Conservation (phyloP, 331 rosid genomes). For the Arachis monticola region DNA sequence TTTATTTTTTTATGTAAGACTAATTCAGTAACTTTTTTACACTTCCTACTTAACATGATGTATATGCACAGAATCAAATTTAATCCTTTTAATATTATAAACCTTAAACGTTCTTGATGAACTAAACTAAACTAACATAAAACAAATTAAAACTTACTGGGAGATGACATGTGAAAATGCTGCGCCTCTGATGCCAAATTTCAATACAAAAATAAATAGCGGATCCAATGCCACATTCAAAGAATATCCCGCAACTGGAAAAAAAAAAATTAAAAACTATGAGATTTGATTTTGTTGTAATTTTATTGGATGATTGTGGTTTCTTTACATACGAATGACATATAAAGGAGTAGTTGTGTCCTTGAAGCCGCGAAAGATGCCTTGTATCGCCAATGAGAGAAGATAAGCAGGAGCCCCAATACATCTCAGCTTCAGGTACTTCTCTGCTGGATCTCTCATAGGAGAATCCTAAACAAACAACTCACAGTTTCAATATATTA, state of each 20-base stretch:
- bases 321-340: conserved; percentile 65
- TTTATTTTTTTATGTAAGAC: too few species aligned
- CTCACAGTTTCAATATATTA: too few species aligned
- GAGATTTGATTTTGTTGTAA: too few species aligned
- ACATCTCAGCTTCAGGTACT: conserved; percentile 74
- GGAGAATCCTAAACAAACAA: conserved; percentile 66
- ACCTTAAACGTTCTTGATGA: too few species aligned
- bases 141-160: neutral
- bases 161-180: conserved; percentile 93
- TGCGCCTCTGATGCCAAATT: conserved; percentile 87
- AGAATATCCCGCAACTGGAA: conserved; percentile 69
- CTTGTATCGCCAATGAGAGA: conserved; percentile 98
- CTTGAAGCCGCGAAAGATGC: conserved; percentile 92
- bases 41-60: too few species aligned
- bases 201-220: conserved; percentile 68
- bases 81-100: too few species aligned
- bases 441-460: conserved; percentile 74
- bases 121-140: neutral
- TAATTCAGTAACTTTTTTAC: too few species aligned
- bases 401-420: conserved; percentile 97
- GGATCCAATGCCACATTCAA: conserved; percentile 81
- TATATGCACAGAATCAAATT: too few species aligned
- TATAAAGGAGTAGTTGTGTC: conserved; percentile 94
- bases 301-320: too few species aligned
- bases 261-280: neutral